These are phyloP conservation scores for Candida odintsovae DNA, from an alignment of 805 yeast species.

Conservation along the genomic window DNA sequence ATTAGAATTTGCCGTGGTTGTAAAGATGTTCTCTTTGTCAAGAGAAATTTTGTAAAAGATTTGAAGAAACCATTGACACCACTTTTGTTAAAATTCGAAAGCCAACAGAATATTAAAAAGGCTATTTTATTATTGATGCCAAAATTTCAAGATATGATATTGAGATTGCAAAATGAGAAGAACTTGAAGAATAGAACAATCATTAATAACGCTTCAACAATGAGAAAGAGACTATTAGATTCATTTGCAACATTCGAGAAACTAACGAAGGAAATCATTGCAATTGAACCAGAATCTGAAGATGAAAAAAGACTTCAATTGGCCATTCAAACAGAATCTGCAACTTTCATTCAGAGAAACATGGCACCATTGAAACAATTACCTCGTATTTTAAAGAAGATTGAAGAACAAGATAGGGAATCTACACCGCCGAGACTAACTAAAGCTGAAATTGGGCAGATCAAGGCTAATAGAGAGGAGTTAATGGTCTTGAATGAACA, in stretches of 20 bases:
- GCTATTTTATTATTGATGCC: slow-evolving; percentile 38
- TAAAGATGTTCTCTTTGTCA: slow-evolving; percentile 53
- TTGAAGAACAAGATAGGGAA: slow-evolving; percentile 12
- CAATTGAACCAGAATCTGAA: slow-evolving; percentile 26
- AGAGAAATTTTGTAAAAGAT: slow-evolving; percentile 44
- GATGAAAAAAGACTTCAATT: slow-evolving; percentile 43
- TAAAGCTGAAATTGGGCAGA: slow-evolving; percentile 43
- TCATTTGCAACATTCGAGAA: slow-evolving; percentile 47
- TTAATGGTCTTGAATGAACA: slow-evolving; percentile 88
- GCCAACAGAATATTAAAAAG: slow-evolving; percentile 32
- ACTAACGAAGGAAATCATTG: slow-evolving; percentile 38
- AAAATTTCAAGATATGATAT: slow-evolving; percentile 34
- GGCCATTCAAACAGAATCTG: slow-evolving; percentile 52
- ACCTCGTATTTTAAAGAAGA: slow-evolving; percentile 38
- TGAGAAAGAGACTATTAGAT: slow-evolving; percentile 41
- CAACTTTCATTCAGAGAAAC: slow-evolving; percentile 59
- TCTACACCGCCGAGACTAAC: slow-evolving; percentile 17
- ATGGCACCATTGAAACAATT: slow-evolving; percentile 58
- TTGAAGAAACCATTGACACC: slow-evolving; percentile 27
- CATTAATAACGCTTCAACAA: slow-evolving; percentile 31
- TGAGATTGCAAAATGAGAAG: slow-evolving; percentile 27
- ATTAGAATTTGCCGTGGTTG: slow-evolving; percentile 69
- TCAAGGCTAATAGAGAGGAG: slow-evolving; percentile 60
- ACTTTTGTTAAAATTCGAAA: slow-evolving; percentile 35
- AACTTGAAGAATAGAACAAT: slow-evolving; percentile 24